Percentiles rank a stretch among this genome's conserved stretches.
These are phyloP conservation scores for Cubamyces lactineus DNA, from an alignment of 768 basidiomycete genomes.

Conservation along the genomic window DNA sequence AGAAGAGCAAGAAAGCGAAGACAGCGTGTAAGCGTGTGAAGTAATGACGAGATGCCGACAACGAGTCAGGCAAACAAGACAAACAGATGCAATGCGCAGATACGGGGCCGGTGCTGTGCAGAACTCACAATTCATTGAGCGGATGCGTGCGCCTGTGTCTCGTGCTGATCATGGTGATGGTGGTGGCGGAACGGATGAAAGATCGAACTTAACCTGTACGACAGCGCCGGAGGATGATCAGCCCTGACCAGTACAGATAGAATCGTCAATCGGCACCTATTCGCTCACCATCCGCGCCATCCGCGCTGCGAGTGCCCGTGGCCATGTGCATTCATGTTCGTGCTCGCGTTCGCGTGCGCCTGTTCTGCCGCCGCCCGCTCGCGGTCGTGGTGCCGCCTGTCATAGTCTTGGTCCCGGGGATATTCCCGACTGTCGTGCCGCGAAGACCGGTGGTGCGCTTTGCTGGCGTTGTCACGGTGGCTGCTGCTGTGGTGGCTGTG, in stretches of 20 bases:
- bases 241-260: not conserved
- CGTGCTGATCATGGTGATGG: not conserved
- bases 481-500: constrained; percentile 1
- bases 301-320: constrained; percentile 14
- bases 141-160: not conserved
- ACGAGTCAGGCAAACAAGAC: too few relatives aligned
- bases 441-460: not conserved
- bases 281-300: constrained; percentile 28
- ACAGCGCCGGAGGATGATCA: not conserved
- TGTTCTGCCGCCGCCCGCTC: constrained; percentile 4
- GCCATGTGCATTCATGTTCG: not conserved
- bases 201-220: constrained; percentile 11
- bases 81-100: too few relatives aligned
- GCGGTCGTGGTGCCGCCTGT: not conserved
- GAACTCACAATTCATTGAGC: not conserved
- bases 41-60: too few relatives aligned
- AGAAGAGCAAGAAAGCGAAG: too few relatives aligned
- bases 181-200: constrained; percentile 16
- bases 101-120: too few relatives aligned
- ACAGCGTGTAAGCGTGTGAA: too few relatives aligned
- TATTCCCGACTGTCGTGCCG: constrained; percentile 10
- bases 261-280: constrained; percentile 19
- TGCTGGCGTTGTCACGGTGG: not conserved
- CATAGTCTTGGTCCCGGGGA: not conserved
- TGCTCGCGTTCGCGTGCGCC: not conserved